These are phyloP conservation scores for Pochonia chlamydosporia DNA, from an alignment of 2,329 filamentous ascomycete species.

Conservation along the genomic window DNA sequence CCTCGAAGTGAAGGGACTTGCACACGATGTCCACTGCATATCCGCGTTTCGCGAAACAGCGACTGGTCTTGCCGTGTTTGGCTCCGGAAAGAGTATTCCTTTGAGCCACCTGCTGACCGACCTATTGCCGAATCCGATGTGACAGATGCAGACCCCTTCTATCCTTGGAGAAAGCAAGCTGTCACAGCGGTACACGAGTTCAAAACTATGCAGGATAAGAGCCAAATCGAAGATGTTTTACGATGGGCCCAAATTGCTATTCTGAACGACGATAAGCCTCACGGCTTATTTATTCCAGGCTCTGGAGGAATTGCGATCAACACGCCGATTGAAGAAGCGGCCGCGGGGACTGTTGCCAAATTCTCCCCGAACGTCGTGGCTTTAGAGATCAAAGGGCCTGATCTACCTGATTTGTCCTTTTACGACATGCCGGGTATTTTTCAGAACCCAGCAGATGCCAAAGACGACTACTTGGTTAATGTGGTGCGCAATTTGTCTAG, in stretches of 20 bases:
- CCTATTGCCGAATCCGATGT: slow-evolving; percentile 40
- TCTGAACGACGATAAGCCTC: slow-evolving; percentile 57
- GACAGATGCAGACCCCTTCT: slow-evolving; percentile 48
- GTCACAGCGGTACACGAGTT: slow-evolving; percentile 50
- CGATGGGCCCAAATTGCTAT: slow-evolving; percentile 72
- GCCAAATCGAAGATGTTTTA: slow-evolving; percentile 61
- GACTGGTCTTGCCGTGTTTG: slow-evolving; percentile 65
- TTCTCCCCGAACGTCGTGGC: slow-evolving; percentile 81
- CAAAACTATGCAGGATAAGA: slow-evolving; percentile 53
- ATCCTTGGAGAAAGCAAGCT: slow-evolving; percentile 56
- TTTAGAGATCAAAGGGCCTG: slow-evolving; percentile 67
- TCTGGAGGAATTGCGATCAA: slow-evolving; percentile 36
- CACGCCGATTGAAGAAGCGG: slow-evolving; percentile 25
- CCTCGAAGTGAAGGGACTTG: slow-evolving; percentile 68
- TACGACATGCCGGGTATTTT: slow-evolving; percentile 84
- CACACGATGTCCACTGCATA: slow-evolving; percentile 75
- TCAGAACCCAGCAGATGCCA: slow-evolving; percentile 56
- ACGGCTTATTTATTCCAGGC: slow-evolving; percentile 48
- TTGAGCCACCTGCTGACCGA: slow-evolving; percentile 33
- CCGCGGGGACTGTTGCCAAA: slow-evolving; percentile 47
- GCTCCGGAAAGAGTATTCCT: slow-evolving; percentile 60
- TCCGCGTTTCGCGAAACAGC: slow-evolving; percentile 55
- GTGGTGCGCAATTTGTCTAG: slow-evolving; percentile 67
- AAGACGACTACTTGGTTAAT: slow-evolving; percentile 62
- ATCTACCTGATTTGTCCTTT: slow-evolving; percentile 69